phyloP scores from a whole-genome alignment of 257 asterid species.

The Solanum lignicaule region DNA sequence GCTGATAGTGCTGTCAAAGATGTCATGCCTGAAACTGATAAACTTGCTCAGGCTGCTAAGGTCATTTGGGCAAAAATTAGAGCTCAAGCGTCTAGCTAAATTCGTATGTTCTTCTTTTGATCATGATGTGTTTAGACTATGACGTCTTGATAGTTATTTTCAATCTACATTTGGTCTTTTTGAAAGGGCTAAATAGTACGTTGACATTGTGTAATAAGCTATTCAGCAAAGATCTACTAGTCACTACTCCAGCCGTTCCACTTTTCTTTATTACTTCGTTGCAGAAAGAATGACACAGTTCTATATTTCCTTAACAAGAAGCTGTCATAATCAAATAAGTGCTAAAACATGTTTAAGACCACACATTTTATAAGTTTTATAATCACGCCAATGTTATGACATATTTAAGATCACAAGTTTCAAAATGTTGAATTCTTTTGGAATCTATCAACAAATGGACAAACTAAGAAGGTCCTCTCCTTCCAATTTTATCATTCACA shows the following conservation, averaged over 20 bases:
- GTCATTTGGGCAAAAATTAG: not conserved
- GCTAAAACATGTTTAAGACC: not conserved
- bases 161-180: not conserved
- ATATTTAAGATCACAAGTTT: not conserved
- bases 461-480: not conserved
- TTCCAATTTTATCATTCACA: not conserved
- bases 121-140: not conserved
- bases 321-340: not conserved
- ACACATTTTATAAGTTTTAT: not conserved
- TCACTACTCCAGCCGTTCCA: not conserved
- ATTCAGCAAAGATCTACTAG: not conserved
- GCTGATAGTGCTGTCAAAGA: conserved; percentile 30
- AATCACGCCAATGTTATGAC: not conserved
- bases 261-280: not conserved
- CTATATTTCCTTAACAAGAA: not conserved
- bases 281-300: not conserved
- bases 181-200: too few relatives aligned
- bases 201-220: not conserved
- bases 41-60: conserved; percentile 32
- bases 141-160: not conserved
- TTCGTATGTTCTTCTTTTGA: not conserved
- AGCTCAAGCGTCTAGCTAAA: not conserved
- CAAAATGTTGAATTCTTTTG: not conserved
- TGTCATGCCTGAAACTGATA: conserved; percentile 38
- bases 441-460: not conserved